Base-by-base conservation (phyloP, 2,329 filamentous ascomycete species). In the Talaromyces amestolkiae region DNA sequence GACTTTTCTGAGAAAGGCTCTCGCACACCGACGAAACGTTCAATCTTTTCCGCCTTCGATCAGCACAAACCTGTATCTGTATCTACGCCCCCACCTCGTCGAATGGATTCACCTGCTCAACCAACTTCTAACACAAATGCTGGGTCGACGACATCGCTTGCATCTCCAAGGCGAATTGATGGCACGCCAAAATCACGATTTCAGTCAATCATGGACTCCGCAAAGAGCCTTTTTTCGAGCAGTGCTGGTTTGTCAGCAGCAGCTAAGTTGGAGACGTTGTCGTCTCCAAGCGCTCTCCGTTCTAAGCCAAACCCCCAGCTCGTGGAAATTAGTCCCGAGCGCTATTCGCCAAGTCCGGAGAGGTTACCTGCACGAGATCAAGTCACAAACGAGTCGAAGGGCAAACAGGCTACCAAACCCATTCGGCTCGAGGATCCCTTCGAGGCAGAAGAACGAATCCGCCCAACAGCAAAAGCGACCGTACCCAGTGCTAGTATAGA, bases 171-270 rank as follows among this genome's bases (percentile, higher is more conserved):
- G 71, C 84, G 76, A 79, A 85, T 76, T 80, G 93, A 96, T 70
- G 94, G 90, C 66, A 92, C 92, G 5, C 93, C 95, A 33, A 98
- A 97, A 80, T 92, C 91, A 73, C 96, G 93, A 75, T 83, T 98
- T 58, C 96, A 94, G 56, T 96, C 93, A 10, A 93, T 97, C 66
- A 83, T 97, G 71, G 93, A 93, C 78, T 91, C 89, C 64, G 95
- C 93, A 3, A 94, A 91, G 76, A 91, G 90, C 15, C 86, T 97
- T 58, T 89, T 97, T 68, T 92, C 90, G 19, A 96, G 91, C 70
- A 94, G 85, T 68, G 86, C 84, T 66, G 81, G 83, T 53, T 77
- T 84, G 13, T 86, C 85, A 68, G 85, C 85, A 54, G 84, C 86
- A 53, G 84, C 84, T 2, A 87, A 85, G 69, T 74, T 86, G 66